Evolutionary conservation across 352 stramenopile species (phyloP), one percentile per base, ranked within the genome.

Genomic region (Globisporangium recalcitrans): DNA sequence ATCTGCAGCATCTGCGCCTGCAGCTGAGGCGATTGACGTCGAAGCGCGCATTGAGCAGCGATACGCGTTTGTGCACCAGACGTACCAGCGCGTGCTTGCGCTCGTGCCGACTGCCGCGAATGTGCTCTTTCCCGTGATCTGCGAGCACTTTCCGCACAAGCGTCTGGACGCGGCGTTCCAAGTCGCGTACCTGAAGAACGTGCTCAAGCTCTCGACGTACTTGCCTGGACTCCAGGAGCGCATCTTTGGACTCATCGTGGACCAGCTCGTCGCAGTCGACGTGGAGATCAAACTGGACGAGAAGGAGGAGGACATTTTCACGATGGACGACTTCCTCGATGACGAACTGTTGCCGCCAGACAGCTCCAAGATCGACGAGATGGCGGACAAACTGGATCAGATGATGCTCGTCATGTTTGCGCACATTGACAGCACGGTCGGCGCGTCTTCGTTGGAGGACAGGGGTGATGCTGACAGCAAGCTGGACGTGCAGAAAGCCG

Each of bases 361-460:
- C 34, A 65, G 63, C 36, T 64, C 64, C 13, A 67, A 82, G 27
- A 62, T 95, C 26, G 83, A 95, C 48, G 82, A 89, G 52, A 93
- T 94, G 78, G 85, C 86, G 0, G 82, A 96, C 52, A 96, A 95
- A 59, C 73, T 96, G 6, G 88, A 96, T 58, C 69, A 88, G 32
- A 87, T 96, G 77, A 93, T 96, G 86, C 73, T 93, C 31, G 61
- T 93, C 38, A 88, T 94, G 73, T 95, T 96, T 67, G 78, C 93
- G 42, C 84, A 95, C 62, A 84, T 96, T 57, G 75, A 92, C 34
- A 52, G 75, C 48, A 62, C 60, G 34, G 57, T 63, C 4, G 57
- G 57, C 52, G 58, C 58, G 16, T 54, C 48, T 8, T 16, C 27
- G 48, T n/a, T 34, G 22, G 56, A 86, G 38, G 22, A 19, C 6